Evolutionary conservation across 164 flowering plant genomes (phyloP).

Genomic region (Akebia trifoliata): DNA sequence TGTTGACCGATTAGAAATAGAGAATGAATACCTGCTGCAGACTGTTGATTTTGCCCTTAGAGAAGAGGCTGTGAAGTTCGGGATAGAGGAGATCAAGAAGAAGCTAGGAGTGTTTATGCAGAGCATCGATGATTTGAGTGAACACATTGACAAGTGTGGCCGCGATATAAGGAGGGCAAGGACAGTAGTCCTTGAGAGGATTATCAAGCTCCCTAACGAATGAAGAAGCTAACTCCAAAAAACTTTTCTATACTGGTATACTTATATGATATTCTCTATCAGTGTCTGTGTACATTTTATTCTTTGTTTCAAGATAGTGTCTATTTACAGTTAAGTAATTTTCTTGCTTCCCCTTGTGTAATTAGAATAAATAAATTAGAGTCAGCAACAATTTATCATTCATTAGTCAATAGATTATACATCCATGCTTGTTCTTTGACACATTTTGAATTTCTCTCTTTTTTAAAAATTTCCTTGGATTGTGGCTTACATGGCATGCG

Average conservation of each 20-base stretch:
- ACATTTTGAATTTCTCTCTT: too few species aligned
- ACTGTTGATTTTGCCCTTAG: slow-evolving; percentile 47
- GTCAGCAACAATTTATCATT: too few species aligned
- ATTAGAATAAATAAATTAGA: too few species aligned
- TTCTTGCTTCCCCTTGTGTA: too few species aligned
- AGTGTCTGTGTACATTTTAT: too few species aligned
- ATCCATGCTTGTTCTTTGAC: too few species aligned
- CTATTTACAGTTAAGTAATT: neutral
- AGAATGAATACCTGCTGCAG: slow-evolving; percentile 49
- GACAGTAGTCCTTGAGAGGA: slow-evolving; percentile 57
- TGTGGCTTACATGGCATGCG: too few species aligned
- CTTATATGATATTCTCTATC: too few species aligned
- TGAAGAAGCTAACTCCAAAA: slow-evolving; percentile 8
- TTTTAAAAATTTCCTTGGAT: too few species aligned
- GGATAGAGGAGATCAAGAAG: slow-evolving; percentile 67
- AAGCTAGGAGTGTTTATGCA: slow-evolving; percentile 46
- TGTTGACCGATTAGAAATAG: slow-evolving; percentile 42
- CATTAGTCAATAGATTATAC: too few species aligned
- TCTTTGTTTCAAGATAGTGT: too few species aligned
- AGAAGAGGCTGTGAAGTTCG: slow-evolving; percentile 51
- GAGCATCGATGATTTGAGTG: slow-evolving; percentile 49
- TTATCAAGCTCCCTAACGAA: slow-evolving; percentile 44
- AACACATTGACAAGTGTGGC: slow-evolving; percentile 55
- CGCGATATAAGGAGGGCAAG: slow-evolving; percentile 55
- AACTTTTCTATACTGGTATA: too few species aligned